Base-by-base conservation (phyloP, 192 early-diverging fungal species). In the Kappamyces sp. region DNA sequence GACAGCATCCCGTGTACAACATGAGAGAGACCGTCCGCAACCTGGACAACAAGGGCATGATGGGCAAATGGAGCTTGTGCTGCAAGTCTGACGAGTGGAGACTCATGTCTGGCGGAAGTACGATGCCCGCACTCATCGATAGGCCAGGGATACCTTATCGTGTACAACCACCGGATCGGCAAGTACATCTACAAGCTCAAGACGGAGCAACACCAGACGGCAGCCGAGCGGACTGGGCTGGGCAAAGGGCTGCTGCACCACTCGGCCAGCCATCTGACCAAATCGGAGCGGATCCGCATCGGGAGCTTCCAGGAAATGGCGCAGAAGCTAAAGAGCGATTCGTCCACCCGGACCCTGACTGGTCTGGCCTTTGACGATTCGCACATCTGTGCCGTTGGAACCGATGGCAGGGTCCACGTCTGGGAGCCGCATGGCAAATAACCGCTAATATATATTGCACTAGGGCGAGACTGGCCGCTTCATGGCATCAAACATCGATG, bases 311-410 rank as follows among this genome's bases (percentile, higher is more conserved):
- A 22, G 22, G 22, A 22, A 0, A 22, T 22, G 22, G 22, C 22
- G 22, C 22, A 22, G 22, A 22, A 22, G 22, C 22, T 22, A 22
- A 22, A 22, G 22, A 22, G 22, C 22, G 22, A 22, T 22, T 22
- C 22, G 22, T 22, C 22, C 22, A 43, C 8, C 14, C 9, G 42
- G 8, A 46, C 55, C 5, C 45, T 58, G 42, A 58, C 55, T 31
- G 55, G 55, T 3, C 30, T 58, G n/a, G 39, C 55, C 6, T 58
- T 58, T 34, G 55, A 58, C 30, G 55, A 58, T 31, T 58, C 36
- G 33, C 47, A 58, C 1, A 58, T 58, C 7, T 29, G 45, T 34
- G 55, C 55, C 7, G 29, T n/a, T 0, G 33, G 34, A 2, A 58
- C 45, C 32, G 55, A 58, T 45, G 55, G 55, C n/a, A 22, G 45